phyloP scores from a whole-genome alignment of 495 filamentous ascomycete species.

The Penicillium ochrochloron region DNA sequence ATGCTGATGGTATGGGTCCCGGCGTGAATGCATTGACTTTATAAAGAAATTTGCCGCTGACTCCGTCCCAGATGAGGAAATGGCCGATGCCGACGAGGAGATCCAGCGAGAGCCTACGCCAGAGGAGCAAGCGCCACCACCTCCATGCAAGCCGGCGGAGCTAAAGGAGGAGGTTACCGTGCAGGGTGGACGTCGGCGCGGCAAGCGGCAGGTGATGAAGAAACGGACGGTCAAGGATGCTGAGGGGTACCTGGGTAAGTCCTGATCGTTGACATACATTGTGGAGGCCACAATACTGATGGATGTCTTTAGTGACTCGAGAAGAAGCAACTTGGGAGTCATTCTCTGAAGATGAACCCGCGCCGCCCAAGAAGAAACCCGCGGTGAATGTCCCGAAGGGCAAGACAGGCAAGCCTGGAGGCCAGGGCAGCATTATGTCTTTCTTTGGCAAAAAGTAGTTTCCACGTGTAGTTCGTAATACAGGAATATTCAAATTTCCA shows the following conservation, averaged over 20 bases:
- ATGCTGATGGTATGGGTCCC: conserved; percentile 39
- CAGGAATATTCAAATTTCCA: not conserved
- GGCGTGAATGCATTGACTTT: not conserved
- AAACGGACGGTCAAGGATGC: conserved; percentile 91
- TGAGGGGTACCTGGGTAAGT: conserved; percentile 88
- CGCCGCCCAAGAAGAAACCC: conserved; percentile 64
- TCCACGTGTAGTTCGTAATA: not conserved
- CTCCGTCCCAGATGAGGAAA: conserved; percentile 46
- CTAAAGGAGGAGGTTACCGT: conserved; percentile 52
- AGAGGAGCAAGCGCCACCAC: conserved; percentile 44
- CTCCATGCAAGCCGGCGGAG: conserved; percentile 41
- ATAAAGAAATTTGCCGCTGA: conserved; percentile 14
- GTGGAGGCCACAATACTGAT: conserved; percentile 16
- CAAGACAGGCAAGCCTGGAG: conserved; percentile 64
- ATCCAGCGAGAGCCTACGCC: conserved; percentile 55
- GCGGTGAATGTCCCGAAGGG: conserved; percentile 53
- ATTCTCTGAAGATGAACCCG: conserved; percentile 90
- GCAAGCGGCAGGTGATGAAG: conserved; percentile 81
- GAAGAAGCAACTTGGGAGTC: conserved; percentile 92
- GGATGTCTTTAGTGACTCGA: conserved; percentile 70
- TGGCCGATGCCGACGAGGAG: conserved; percentile 53
- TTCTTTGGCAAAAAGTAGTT: conserved; percentile 86
- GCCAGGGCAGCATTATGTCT: conserved; percentile 88
- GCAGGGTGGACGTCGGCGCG: conserved; percentile 71
- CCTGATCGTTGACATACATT: not conserved